These are phyloP conservation scores for Russula abietina DNA, from an alignment of 768 basidiomycete species.

Conservation along the genomic window DNA sequence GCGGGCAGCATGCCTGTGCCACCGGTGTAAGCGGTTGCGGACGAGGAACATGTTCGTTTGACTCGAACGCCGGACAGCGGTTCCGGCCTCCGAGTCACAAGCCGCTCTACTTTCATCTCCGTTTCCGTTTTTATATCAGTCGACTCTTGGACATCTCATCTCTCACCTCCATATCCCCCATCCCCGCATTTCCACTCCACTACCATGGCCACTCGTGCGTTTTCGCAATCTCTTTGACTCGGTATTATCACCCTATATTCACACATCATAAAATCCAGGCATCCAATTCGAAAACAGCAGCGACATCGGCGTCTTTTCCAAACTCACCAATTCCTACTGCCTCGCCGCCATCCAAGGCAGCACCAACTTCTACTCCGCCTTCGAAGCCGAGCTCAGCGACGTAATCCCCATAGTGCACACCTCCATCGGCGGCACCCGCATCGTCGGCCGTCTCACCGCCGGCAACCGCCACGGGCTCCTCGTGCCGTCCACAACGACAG, in stretches of 20 bases:
- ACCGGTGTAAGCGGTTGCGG: background rate
- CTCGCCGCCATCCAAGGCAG: slow-evolving; percentile 89
- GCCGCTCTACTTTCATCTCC: too few species aligned
- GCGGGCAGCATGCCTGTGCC: background rate
- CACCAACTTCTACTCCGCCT: slow-evolving; percentile 96
- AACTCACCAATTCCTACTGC: slow-evolving; percentile 98
- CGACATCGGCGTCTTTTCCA: slow-evolving; percentile 95
- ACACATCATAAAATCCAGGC: slow-evolving; percentile 42
- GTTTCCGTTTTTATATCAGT: too few species aligned
- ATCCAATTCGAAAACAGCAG: slow-evolving; percentile 91
- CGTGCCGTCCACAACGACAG: slow-evolving; percentile 91
- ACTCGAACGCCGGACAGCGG: background rate
- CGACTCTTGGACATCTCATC: background rate
- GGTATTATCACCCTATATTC: background rate
- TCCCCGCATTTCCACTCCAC: slow-evolving; percentile 13
- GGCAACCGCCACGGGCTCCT: slow-evolving; percentile 97
- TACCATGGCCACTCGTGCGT: slow-evolving; percentile 66
- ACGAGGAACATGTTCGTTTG: slow-evolving; percentile 11
- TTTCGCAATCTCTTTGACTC: slow-evolving; percentile 4
- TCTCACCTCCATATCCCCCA: background rate
- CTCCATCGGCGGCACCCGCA: slow-evolving; percentile 89
- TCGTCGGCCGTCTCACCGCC: slow-evolving; percentile 90
- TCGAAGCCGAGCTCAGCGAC: slow-evolving; percentile 90
- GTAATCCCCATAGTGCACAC: slow-evolving; percentile 96
- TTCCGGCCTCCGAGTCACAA: background rate